These are phyloP conservation scores for Condylostoma magnum DNA, from an alignment of 169 alveolate species.

Conservation along the genomic window DNA sequence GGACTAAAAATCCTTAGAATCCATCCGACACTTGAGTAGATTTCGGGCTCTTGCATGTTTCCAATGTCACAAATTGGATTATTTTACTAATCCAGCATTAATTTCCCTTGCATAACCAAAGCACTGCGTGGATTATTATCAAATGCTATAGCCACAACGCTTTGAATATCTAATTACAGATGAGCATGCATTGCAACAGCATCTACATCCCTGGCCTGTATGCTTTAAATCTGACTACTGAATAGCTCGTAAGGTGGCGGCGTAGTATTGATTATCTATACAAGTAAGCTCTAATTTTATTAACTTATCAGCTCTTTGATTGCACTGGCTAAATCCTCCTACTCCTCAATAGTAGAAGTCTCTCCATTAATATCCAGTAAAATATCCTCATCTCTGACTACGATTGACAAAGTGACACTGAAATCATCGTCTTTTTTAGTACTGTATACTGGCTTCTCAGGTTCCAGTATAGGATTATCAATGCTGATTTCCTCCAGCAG, in stretches of 20 bases:
- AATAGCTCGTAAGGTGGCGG: not conserved
- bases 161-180: no score
- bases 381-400: not conserved
- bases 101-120: no score
- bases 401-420: not conserved
- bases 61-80: no score
- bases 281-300: not conserved
- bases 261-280: not conserved
- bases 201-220: constrained; percentile 13
- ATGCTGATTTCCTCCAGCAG: not conserved
- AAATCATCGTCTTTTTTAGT: not conserved
- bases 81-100: no score
- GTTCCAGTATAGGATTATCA: not conserved
- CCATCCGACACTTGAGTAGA: no score
- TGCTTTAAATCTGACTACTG: not conserved
- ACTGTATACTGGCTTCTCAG: not conserved
- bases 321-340: no score
- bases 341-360: not conserved
- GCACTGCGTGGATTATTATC: no score
- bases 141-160: no score
- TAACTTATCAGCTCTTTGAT: not conserved
- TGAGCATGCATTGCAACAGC: no score
- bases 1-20: no score
- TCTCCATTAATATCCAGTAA: not conserved
- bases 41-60: no score